These are phyloP conservation scores for Silene noctiflora DNA, from an alignment of 179 eudicot genomes.

Conservation along the genomic window DNA sequence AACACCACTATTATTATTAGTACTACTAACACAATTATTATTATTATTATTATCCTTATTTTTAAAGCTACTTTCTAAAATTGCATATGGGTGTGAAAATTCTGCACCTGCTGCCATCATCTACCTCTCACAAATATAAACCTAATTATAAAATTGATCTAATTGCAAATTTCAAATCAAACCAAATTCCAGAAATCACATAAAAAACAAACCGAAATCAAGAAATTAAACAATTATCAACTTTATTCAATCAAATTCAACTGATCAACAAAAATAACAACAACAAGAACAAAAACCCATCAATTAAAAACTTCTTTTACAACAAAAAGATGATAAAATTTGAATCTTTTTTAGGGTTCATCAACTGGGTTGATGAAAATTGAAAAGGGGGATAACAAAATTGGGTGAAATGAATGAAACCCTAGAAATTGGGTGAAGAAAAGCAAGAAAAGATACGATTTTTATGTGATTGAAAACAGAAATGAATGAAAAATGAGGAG, in stretches of 20 bases:
- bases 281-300: background rate
- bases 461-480: background rate
- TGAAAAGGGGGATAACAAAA: background rate
- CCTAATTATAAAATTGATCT: background rate
- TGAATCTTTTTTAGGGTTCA: background rate
- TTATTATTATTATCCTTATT: constrained; percentile 13
- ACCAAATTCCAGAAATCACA: background rate
- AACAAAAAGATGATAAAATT: background rate
- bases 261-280: background rate
- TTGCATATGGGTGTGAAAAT: constrained; percentile 48
- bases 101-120: constrained; percentile 64
- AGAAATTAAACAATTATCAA: background rate
- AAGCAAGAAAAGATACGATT: background rate
- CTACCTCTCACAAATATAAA: constrained; percentile 8
- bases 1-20: constrained; percentile 2
- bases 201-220: constrained; percentile 6
- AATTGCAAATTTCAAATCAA: background rate
- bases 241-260: constrained; percentile 2
- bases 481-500: background rate
- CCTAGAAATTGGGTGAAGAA: constrained; percentile 18
- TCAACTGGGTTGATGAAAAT: constrained; percentile 4
- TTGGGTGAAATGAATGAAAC: constrained; percentile 17
- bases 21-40: constrained; percentile 22
- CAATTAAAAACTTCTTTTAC: background rate
- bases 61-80: constrained; percentile 41